phyloP scores from a whole-genome alignment of 305 asterid genomes.

The Fraxinus latifolia region DNA sequence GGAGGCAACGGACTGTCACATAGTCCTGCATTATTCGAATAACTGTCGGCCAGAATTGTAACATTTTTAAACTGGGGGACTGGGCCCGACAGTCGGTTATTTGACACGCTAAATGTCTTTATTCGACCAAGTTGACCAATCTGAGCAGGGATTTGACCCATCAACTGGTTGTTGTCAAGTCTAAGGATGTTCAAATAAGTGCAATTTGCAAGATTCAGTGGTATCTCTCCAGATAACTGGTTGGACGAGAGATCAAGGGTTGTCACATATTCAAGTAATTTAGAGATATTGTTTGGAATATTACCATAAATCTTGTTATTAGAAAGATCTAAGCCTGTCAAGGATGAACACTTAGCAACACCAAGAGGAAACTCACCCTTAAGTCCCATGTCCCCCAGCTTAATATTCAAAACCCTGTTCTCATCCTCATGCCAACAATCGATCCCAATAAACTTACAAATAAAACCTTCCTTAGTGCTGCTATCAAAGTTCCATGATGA shows the following conservation, averaged over 20 bases:
- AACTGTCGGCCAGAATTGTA: neutral
- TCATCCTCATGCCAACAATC: conserved; percentile 52
- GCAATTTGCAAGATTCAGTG: conserved; percentile 24
- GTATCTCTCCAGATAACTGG: conserved; percentile 31
- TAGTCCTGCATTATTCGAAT: conserved; percentile 33
- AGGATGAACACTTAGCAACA: conserved; percentile 21
- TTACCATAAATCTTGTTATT: conserved; percentile 30
- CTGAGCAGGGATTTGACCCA: conserved; percentile 31
- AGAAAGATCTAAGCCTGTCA: conserved; percentile 34
- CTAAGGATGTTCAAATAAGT: conserved; percentile 19
- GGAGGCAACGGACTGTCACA: conserved; percentile 25
- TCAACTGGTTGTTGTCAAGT: conserved; percentile 31
- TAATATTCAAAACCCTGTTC: conserved; percentile 34
- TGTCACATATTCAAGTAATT: neutral
- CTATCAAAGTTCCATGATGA: neutral
- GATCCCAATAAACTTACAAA: conserved; percentile 55
- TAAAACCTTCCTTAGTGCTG: conserved; percentile 33
- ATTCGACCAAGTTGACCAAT: conserved; percentile 23
- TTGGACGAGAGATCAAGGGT: conserved; percentile 36
- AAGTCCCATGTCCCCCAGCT: conserved; percentile 34
- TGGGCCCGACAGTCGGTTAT: conserved; percentile 29
- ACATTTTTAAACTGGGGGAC: conserved; percentile 18
- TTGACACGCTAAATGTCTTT: conserved; percentile 23
- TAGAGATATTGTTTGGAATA: conserved; percentile 30
- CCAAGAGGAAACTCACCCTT: conserved; percentile 39